Percentiles rank a stretch among this genome's conserved stretches.
Evolutionary conservation across 2,329 filamentous ascomycete species (phyloP).

Genomic region (Verticillium longisporum): DNA sequence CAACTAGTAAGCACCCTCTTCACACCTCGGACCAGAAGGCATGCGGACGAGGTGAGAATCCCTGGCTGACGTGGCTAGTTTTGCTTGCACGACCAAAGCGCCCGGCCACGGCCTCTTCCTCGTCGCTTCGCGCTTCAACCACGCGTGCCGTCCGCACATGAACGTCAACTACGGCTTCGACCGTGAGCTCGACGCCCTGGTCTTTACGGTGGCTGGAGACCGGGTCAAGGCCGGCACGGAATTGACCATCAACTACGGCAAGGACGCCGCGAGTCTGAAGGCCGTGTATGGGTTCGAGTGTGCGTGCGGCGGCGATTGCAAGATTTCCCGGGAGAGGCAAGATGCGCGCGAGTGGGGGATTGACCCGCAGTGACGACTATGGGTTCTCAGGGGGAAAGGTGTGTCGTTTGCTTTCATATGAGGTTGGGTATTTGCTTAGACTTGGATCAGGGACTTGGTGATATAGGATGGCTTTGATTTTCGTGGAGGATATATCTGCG

Average conservation of each 20-base stretch:
- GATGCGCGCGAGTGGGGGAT: neutral
- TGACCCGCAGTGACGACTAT: neutral
- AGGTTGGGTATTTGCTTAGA: neutral
- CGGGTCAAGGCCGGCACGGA: slow-evolving; percentile 36
- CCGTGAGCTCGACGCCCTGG: slow-evolving; percentile 22
- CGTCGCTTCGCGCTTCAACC: slow-evolving; percentile 50
- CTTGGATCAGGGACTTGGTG: too few species aligned
- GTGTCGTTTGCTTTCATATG: neutral
- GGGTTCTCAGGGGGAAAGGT: neutral
- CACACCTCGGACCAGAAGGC: too few species aligned
- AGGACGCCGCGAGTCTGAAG: slow-evolving; percentile 27
- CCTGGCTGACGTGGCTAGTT: slow-evolving; percentile 14
- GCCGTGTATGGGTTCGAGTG: slow-evolving; percentile 46
- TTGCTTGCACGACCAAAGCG: slow-evolving; percentile 15
- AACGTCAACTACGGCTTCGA: slow-evolving; percentile 40
- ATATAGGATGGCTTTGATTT: too few species aligned
- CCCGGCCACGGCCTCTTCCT: slow-evolving; percentile 35
- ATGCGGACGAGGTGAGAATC: too few species aligned
- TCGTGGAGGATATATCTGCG: too few species aligned
- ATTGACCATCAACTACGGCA: slow-evolving; percentile 44
- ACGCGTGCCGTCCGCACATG: slow-evolving; percentile 38
- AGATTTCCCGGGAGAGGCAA: neutral
- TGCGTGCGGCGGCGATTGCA: slow-evolving; percentile 28
- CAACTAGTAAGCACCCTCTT: neutral
- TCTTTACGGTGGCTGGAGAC: slow-evolving; percentile 27